Percentiles rank a stretch among this genome's conserved stretches.
phyloP scores from a whole-genome alignment of 352 stramenopile species.

The Phytophthora uliginosa region DNA sequence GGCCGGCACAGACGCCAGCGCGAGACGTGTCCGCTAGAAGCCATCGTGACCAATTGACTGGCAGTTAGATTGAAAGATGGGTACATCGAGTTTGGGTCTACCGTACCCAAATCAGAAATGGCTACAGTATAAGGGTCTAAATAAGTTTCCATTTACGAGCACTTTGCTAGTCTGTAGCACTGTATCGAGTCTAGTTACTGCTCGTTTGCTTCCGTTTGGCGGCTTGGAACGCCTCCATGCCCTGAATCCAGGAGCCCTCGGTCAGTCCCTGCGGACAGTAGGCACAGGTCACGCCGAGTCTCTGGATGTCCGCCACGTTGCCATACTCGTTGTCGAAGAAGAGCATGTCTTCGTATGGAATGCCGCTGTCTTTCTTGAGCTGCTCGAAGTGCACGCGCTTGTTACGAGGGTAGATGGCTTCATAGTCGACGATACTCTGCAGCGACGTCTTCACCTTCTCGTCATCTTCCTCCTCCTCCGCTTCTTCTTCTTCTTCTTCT shows the following conservation, averaged over 20 bases:
- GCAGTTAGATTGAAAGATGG: not conserved
- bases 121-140: not conserved
- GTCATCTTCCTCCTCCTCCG: slow-evolving; percentile 2
- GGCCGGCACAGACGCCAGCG: slow-evolving; percentile 39
- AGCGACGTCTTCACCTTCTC: slow-evolving; percentile 48
- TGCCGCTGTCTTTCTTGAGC: slow-evolving; percentile 89
- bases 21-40: slow-evolving; percentile 38
- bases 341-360: slow-evolving; percentile 96
- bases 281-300: slow-evolving; percentile 77
- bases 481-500: not conserved
- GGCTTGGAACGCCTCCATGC: slow-evolving; percentile 76
- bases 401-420: slow-evolving; percentile 88
- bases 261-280: slow-evolving; percentile 87
- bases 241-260: slow-evolving; percentile 68
- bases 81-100: not conserved
- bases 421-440: slow-evolving; percentile 74
- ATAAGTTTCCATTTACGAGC: not conserved
- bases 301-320: slow-evolving; percentile 80
- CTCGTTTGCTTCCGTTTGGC: slow-evolving; percentile 43
- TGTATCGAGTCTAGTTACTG: slow-evolving; percentile 1
- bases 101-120: not conserved
- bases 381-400: slow-evolving; percentile 94
- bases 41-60: slow-evolving; percentile 21
- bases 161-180: not conserved
- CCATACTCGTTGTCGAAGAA: slow-evolving; percentile 97